Evolutionary conservation across 495 filamentous ascomycete genomes (phyloP).

Genomic region (Corynascus novoguineensis): DNA sequence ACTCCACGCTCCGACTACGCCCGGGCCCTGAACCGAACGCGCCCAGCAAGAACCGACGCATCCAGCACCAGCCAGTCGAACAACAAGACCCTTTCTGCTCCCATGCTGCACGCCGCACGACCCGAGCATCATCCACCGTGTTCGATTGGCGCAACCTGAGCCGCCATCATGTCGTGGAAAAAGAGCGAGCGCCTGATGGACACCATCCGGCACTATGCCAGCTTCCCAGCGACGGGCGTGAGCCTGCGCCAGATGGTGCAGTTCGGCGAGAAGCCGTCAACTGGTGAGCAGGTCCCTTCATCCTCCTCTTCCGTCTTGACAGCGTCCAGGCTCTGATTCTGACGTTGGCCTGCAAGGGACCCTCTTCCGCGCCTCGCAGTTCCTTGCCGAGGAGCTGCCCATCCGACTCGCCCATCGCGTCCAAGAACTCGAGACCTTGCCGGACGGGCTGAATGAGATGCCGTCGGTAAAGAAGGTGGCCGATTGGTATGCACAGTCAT

Average conservation of each 20-base stretch:
- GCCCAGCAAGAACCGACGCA: background rate
- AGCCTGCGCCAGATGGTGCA: conserved; percentile 98
- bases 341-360: conserved; percentile 56
- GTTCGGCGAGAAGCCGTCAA: conserved; percentile 86
- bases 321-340: conserved; percentile 10
- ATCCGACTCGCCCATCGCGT: conserved; percentile 95
- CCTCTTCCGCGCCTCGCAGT: conserved; percentile 94
- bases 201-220: conserved; percentile 97
- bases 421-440: conserved; percentile 82
- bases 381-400: conserved; percentile 94
- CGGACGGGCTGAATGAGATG: conserved; percentile 98
- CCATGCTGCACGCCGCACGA: conserved; percentile 27
- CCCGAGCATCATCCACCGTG: conserved; percentile 27
- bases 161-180: conserved; percentile 76
- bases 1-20: conserved; percentile 12
- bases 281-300: conserved; percentile 51
- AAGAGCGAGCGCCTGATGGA: conserved; percentile 86
- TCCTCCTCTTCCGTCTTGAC: conserved; percentile 3
- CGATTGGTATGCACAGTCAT: conserved; percentile 99
- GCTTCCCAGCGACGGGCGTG: conserved; percentile 94
- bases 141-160: conserved; percentile 31
- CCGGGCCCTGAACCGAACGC: background rate
- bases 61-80: background rate
- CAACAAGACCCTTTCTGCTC: conserved; percentile 1
- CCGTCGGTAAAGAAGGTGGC: conserved; percentile 90